Evolutionary conservation across 2,329 filamentous ascomycete genomes (phyloP).

Genomic region (Xylariaceae sp.): DNA sequence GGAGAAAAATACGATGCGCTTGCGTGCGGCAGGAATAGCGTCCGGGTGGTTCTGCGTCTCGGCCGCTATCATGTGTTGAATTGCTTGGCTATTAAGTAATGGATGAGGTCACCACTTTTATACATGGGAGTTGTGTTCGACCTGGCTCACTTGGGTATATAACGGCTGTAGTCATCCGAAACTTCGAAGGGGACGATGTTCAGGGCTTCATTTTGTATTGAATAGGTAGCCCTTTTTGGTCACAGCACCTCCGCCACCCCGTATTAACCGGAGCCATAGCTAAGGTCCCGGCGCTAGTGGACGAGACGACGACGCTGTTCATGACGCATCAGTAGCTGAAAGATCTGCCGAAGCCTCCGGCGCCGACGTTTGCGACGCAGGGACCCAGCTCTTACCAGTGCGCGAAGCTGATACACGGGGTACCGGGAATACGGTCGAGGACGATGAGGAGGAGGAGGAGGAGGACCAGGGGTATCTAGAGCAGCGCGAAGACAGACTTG

Average conservation of each 20-base stretch:
- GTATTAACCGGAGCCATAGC: too few relatives aligned
- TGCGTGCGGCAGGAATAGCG: conserved; percentile 47
- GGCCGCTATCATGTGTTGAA: too few relatives aligned
- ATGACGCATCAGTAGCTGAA: conserved; percentile 54
- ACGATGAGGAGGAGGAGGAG: conserved; percentile 63
- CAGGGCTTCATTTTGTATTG: too few relatives aligned
- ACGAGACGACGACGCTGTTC: conserved; percentile 44
- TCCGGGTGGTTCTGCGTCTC: conserved; percentile 42
- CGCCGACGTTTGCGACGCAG: conserved; percentile 62
- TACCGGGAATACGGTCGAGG: conserved; percentile 59
- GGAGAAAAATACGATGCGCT: conserved; percentile 58
- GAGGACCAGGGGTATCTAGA: conserved; percentile 61
- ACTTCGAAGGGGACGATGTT: too few relatives aligned
- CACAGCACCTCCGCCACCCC: too few relatives aligned
- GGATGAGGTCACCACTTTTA: too few relatives aligned
- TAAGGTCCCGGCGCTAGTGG: conserved; percentile 50
- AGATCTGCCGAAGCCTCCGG: conserved; percentile 55
- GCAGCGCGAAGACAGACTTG: conserved; percentile 49
- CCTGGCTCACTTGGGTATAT: too few relatives aligned
- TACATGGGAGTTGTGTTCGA: too few relatives aligned
- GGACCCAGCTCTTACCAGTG: conserved; percentile 70
- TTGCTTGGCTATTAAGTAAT: too few relatives aligned
- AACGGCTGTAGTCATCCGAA: too few relatives aligned
- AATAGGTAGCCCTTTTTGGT: too few relatives aligned
- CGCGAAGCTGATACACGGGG: conserved; percentile 59